A percentile compares a stretch with the other conserved stretches of the same genome.
Evolutionary conservation across 2,329 filamentous ascomycete species (phyloP).

Genomic region (Penicillium sp.): DNA sequence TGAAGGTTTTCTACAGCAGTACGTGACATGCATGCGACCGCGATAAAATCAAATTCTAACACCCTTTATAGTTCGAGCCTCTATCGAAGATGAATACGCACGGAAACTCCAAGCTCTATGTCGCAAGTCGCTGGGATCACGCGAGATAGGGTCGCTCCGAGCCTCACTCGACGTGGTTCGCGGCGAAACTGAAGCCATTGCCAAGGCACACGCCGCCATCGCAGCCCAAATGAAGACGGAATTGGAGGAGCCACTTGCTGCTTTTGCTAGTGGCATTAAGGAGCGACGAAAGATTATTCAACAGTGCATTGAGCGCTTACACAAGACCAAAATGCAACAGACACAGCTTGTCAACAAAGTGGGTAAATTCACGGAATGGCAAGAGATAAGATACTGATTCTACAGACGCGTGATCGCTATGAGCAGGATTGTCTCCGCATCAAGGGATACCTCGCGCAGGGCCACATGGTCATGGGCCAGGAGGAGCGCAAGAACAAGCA

Average conservation of each 20-base stretch:
- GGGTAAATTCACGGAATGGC: constrained; percentile 15
- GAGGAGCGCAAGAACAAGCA: constrained; percentile 98
- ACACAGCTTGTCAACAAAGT: constrained; percentile 87
- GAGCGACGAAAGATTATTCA: constrained; percentile 95
- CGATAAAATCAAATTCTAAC: background rate
- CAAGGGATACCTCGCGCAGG: constrained; percentile 94
- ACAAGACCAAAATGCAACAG: constrained; percentile 88
- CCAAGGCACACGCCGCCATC: constrained; percentile 82
- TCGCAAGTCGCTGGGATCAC: constrained; percentile 79
- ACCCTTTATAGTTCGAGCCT: constrained; percentile 56
- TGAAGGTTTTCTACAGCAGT: constrained; percentile 84
- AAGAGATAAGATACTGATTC: constrained; percentile 1
- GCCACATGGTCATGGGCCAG: constrained; percentile 99
- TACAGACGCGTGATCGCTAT: constrained; percentile 76
- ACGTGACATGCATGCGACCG: constrained; percentile 24
- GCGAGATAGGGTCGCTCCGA: constrained; percentile 74
- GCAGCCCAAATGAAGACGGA: constrained; percentile 92
- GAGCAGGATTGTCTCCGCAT: constrained; percentile 98
- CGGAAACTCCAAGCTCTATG: constrained; percentile 77
- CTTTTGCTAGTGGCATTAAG: constrained; percentile 91
- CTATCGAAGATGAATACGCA: constrained; percentile 94
- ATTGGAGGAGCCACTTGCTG: constrained; percentile 81
- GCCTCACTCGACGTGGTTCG: constrained; percentile 78
- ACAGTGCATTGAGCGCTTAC: constrained; percentile 80
- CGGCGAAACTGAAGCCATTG: constrained; percentile 84